Evolutionary conservation across 164 flowering plant species (phyloP), one percentile per base, ranked within the genome.

Genomic region (Kingdonia uniflora): DNA sequence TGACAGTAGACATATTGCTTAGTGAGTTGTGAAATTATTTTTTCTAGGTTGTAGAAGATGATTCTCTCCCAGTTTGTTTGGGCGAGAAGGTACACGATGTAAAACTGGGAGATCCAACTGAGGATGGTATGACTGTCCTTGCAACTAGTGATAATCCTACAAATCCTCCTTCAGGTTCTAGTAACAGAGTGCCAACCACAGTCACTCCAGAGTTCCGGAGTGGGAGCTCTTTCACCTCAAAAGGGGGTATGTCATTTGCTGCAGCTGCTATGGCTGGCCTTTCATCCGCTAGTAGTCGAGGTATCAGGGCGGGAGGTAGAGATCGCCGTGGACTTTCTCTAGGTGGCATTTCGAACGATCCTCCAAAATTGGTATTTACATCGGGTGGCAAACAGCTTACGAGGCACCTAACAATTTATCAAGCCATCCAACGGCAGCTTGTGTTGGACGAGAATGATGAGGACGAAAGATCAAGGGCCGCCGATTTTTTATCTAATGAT

Each of bases 251-350:
- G 91, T 84, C 95, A 46, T 88, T 86, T 78, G 96, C 95, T 61
- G 95, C 99, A 54, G 96, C 95, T 65, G 95, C 96, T 14, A 92
- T 86, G 95, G 87, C 95, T 62, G 96, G 96, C 37, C 84, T 84
- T 67, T 71, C 89, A 54, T 76, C 99, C 54, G 79, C 80, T 19
- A 76, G 80, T 64, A 76, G 78, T 56, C 75, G 92, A 76, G 92
- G 95, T 57, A 54, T 77, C 19, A 73, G 84, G 65, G 35, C 6
- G 35, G 94, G 82, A 55, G 76, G 81, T 43, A 70, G 98, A 67
- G 98, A 91, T 66, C 75, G 85, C 12, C 85, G 79, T 8, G 95
- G 95, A 19, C 82, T 84, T 8, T 72, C 74, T 22, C 50, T 76
- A 14, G 62, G 66, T 71, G 80, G 82, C 45, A 57, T 62, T 46